A percentile compares a stretch with the other conserved stretches of the same genome.
These are phyloP conservation scores for Kluyveromyces siamensis DNA, from an alignment of 805 yeast species.

Conservation along the genomic window DNA sequence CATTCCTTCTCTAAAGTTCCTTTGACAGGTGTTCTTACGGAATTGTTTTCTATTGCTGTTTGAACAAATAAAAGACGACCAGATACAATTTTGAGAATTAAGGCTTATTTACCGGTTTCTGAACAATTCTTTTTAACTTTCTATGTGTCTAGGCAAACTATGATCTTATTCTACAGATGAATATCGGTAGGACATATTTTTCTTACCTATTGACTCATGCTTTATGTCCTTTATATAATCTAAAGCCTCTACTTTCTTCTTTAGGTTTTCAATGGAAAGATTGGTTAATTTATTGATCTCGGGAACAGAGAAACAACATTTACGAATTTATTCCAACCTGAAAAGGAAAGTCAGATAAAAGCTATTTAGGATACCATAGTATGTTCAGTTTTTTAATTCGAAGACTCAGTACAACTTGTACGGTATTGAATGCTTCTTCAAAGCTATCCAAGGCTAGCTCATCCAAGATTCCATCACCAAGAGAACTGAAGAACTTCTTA, in stretches of 20 bases:
- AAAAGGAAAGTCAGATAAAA: too few relatives aligned
- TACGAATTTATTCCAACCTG: neutral
- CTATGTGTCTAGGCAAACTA: too few relatives aligned
- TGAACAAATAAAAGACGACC: neutral
- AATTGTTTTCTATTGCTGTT: neutral
- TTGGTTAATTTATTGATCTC: neutral
- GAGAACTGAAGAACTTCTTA: slow-evolving; percentile 34
- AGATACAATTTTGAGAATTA: too few relatives aligned
- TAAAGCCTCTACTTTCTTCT: neutral
- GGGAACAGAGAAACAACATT: neutral
- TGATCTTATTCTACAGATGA: neutral
- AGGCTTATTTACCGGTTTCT: neutral
- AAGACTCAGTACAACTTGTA: neutral
- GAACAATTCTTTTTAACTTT: too few relatives aligned
- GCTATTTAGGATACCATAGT: neutral
- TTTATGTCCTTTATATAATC: neutral
- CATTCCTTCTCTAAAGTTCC: neutral
- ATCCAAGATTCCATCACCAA: slow-evolving; percentile 38
- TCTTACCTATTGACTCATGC: neutral
- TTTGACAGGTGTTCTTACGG: neutral
- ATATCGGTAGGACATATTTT: neutral
- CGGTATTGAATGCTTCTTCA: neutral
- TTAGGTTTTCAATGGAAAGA: slow-evolving; percentile 2
- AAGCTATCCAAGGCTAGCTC: neutral
- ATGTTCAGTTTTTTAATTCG: slow-evolving; percentile 1